Percentiles rank a stretch among this genome's conserved stretches.
Evolutionary conservation across 163 green algal species (phyloP).

Genomic region (Chlamydomonas reinhardtii): DNA sequence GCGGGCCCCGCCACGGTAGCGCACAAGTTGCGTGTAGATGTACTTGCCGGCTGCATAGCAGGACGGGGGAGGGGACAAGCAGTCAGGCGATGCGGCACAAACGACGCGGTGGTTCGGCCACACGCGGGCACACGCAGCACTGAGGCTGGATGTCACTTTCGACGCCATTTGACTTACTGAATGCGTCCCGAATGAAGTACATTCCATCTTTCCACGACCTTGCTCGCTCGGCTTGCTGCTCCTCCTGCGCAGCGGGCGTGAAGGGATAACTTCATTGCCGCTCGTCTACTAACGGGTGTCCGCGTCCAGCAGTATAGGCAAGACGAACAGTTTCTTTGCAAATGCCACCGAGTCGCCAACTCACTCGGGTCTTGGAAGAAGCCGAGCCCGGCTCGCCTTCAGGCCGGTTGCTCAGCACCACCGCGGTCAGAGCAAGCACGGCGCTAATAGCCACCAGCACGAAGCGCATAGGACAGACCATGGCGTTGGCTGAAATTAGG

Average conservation of each 20-base stretch:
- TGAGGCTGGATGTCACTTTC: too few species aligned
- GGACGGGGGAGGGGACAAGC: background rate
- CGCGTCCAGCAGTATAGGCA: too few species aligned
- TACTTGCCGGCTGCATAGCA: slow-evolving; percentile 8
- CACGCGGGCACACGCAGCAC: too few species aligned
- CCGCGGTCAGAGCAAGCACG: background rate
- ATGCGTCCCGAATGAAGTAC: slow-evolving; percentile 20
- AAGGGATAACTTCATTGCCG: background rate
- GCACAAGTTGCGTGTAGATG: slow-evolving; percentile 26
- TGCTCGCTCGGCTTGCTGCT: background rate
- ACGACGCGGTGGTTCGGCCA: background rate
- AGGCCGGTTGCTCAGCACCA: background rate
- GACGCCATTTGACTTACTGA: slow-evolving; percentile 15
- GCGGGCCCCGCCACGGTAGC: background rate
- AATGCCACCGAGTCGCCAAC: background rate
- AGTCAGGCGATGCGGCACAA: background rate
- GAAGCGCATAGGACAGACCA: slow-evolving; percentile 32
- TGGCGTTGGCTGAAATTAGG: background rate
- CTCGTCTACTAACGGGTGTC: too few species aligned
- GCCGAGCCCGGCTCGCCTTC: background rate
- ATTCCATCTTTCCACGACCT: background rate
- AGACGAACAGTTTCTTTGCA: too few species aligned
- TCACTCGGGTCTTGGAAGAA: background rate
- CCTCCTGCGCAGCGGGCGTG: background rate
- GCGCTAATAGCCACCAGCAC: slow-evolving; percentile 29